Conservation (phyloP, 2,329 filamentous ascomycete genomes). For the Trichoderma atroviride region DNA sequence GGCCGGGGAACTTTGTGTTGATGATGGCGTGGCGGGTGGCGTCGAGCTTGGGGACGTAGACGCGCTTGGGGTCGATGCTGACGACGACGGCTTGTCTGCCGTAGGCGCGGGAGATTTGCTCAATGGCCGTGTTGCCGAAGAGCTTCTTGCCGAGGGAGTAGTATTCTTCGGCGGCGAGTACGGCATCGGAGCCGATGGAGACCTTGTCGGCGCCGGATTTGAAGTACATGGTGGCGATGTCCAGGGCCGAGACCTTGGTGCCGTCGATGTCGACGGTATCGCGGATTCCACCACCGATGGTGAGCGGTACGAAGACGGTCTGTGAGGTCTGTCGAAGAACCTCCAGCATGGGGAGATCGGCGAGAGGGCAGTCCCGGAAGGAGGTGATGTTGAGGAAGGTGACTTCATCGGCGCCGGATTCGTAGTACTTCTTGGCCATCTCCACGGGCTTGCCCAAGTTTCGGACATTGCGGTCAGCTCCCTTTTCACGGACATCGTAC, state of each 20-base stretch:
- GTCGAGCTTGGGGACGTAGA: constrained; percentile 76
- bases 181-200: constrained; percentile 93
- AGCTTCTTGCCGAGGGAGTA: constrained; percentile 70
- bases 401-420: constrained; percentile 94
- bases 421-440: constrained; percentile 91
- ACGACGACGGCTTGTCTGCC: constrained; percentile 97
- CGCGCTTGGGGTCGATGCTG: constrained; percentile 87
- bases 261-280: constrained; percentile 90
- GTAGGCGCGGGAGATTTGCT: constrained; percentile 91
- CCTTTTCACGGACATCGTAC: constrained; percentile 95
- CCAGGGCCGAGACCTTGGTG: constrained; percentile 81
- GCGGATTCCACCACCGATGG: constrained; percentile 91
- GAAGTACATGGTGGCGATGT: constrained; percentile 97
- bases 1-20: constrained; percentile 68
- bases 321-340: constrained; percentile 82
- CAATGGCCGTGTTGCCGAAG: constrained; percentile 84
- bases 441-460: constrained; percentile 97
- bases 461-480: constrained; percentile 65
- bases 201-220: constrained; percentile 96
- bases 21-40: constrained; percentile 75
- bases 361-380: constrained; percentile 91
- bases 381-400: constrained; percentile 98
- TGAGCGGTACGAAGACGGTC: constrained; percentile 94
- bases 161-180: constrained; percentile 90
- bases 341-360: constrained; percentile 94